Base-by-base conservation (phyloP, 1,284 basidiomycete species). In the Lentinula novae-zelandiae region DNA sequence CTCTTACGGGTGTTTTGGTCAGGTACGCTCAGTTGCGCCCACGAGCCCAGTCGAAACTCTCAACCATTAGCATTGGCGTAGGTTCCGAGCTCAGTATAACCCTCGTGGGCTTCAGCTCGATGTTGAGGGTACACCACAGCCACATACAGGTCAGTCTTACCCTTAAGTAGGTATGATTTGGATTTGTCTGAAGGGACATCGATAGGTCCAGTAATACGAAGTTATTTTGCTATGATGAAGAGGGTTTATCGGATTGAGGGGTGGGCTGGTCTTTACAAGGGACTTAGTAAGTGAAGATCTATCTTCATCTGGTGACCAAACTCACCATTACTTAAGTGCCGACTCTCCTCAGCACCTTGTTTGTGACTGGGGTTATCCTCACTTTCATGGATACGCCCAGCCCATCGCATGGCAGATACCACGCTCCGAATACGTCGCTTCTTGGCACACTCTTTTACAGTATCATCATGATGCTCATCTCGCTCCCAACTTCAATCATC, bases 41-140 rank as follows among this genome's bases (percentile, higher is more conserved):
- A 44, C 5, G 8, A 27, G 8, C 27, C 39, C 5, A 44, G n/a
- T 27, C n/a, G 52, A 36, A 53, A 27, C 27, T 20, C 38, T 40
- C 6, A 39, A 10, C 20, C 20, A 39, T 13, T 15, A 8, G n/a
- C 17, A 36, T 20, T 15, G 34, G 5, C 15, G 10, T 38, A 54
- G 53, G 17, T 84, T 90, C 68, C 79, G 90, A 72, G 89, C 90
- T 27, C 90, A 91, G 68, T 92, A 90, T 75, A 91, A 90, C 68
- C 89, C 89, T 2, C 90, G 87, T 70, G 91, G 90, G 39, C 84
- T 95, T 15, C 91, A 91, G 46, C 78, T 96, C 38, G 93, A 95
- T 72, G 76, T 82, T 39, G 89, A 92, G 69, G 89, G 88, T 22
- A 86, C 82, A 59, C 85, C 83, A n/a, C 80, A 87, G 69, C 85